Conservation (phyloP, 306 rosid genomes). For the Biancaea sappan region DNA sequence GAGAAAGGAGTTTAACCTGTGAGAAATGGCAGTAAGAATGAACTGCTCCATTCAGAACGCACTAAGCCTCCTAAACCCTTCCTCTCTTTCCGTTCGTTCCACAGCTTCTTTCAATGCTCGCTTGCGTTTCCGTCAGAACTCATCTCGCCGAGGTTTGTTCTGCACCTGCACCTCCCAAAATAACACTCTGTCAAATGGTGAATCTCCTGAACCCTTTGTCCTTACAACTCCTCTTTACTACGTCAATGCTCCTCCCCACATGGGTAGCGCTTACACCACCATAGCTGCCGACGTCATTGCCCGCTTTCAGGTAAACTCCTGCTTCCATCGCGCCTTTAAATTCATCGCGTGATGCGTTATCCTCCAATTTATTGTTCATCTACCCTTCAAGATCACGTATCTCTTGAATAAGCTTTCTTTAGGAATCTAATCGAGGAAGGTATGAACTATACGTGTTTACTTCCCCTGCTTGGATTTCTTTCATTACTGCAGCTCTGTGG, state of each 20-base stretch:
- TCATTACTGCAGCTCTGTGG: neutral
- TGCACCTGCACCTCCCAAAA: conserved; percentile 44
- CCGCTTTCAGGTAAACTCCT: conserved; percentile 73
- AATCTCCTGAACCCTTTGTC: conserved; percentile 57
- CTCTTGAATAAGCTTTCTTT: neutral
- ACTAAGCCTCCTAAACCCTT: conserved; percentile 56
- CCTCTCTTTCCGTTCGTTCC: conserved; percentile 43
- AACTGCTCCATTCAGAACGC: conserved; percentile 58
- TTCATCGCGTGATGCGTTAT: neutral
- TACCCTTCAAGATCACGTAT: neutral
- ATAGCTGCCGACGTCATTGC: conserved; percentile 96
- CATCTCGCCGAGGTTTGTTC: conserved; percentile 44
- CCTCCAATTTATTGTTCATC: neutral
- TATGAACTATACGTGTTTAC: neutral
- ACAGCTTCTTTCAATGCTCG: conserved; percentile 44
- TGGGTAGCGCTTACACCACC: conserved; percentile 99
- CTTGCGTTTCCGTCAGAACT: conserved; percentile 44
- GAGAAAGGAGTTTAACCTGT: neutral
- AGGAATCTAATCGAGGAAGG: neutral
- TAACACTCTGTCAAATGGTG: conserved; percentile 2
- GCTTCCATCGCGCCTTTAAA: neutral
- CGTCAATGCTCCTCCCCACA: conserved; percentile 97
- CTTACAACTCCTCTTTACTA: conserved; percentile 95
- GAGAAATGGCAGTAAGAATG: conserved; percentile 62
- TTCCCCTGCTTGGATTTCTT: neutral